Conservation (phyloP, 208 protist genomes). For the Crithidia thermophila region DNA sequence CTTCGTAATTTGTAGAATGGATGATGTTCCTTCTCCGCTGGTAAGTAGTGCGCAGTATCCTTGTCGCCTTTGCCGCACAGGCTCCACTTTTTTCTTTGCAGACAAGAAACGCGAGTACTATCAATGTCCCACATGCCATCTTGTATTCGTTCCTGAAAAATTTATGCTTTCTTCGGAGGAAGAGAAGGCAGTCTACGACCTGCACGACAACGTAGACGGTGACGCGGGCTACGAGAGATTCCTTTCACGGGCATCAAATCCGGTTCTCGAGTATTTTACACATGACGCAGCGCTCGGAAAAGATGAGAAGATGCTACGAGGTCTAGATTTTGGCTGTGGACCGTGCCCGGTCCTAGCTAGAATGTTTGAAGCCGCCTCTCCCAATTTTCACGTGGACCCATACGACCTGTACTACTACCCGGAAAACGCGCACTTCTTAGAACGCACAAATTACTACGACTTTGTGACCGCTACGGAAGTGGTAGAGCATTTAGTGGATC, state of each 20-base stretch:
- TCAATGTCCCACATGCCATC: constrained; percentile 32
- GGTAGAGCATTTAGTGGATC: constrained; percentile 52
- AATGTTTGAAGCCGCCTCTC: constrained; percentile 21
- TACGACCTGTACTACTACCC: constrained; percentile 62
- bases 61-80: constrained; percentile 36
- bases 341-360: constrained; percentile 36
- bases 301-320: not conserved
- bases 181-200: constrained; percentile 55
- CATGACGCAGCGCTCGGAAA: not conserved
- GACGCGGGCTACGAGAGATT: constrained; percentile 48
- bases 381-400: constrained; percentile 28
- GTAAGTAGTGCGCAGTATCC: not conserved
- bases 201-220: constrained; percentile 44
- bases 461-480: constrained; percentile 63
- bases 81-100: constrained; percentile 17
- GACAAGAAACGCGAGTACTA: constrained; percentile 45
- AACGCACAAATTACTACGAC: constrained; percentile 27
- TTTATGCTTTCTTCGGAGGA: constrained; percentile 27
- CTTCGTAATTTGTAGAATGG: no score
- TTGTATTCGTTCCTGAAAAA: constrained; percentile 45
- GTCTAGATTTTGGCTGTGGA: constrained; percentile 66
- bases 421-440: constrained; percentile 3
- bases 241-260: constrained; percentile 35
- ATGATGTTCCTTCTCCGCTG: no score
- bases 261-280: constrained; percentile 31